Conservation (phyloP, 2,329 filamentous ascomycete species). For the Chaetomium sp. region DNA sequence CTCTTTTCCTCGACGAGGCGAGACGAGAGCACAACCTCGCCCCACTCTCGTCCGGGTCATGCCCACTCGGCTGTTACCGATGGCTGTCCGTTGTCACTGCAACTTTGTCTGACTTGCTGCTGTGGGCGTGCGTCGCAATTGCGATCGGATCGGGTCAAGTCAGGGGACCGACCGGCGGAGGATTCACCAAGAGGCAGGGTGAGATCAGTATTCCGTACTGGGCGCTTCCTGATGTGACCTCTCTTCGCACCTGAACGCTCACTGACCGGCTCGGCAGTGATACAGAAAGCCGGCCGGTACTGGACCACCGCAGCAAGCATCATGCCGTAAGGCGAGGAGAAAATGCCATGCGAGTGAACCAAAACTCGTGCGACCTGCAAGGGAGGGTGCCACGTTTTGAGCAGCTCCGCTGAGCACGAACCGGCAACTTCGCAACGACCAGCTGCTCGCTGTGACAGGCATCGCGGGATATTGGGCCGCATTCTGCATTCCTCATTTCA, state of each 20-base stretch:
- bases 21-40: neutral
- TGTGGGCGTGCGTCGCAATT: constrained; percentile 26
- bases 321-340: neutral
- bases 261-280: constrained; percentile 2
- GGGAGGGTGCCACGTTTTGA: constrained; percentile 9
- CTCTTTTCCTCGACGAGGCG: constrained; percentile 10
- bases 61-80: constrained; percentile 22
- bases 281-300: neutral
- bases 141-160: constrained; percentile 28
- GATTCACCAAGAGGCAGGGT: constrained; percentile 11
- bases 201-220: constrained; percentile 23
- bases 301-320: constrained; percentile 8
- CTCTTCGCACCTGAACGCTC: constrained; percentile 9
- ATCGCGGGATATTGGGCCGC: neutral
- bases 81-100: constrained; percentile 23
- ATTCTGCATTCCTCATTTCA: neutral
- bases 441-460: neutral
- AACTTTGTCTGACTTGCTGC: constrained; percentile 14
- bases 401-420: neutral
- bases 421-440: neutral
- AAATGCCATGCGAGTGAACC: neutral
- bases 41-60: neutral
- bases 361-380: constrained; percentile 2
- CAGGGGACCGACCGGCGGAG: constrained; percentile 21
- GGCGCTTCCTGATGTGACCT: constrained; percentile 19